These are phyloP conservation scores for Lepidium sativum DNA, from an alignment of 345 rosid genomes.

Conservation along the genomic window DNA sequence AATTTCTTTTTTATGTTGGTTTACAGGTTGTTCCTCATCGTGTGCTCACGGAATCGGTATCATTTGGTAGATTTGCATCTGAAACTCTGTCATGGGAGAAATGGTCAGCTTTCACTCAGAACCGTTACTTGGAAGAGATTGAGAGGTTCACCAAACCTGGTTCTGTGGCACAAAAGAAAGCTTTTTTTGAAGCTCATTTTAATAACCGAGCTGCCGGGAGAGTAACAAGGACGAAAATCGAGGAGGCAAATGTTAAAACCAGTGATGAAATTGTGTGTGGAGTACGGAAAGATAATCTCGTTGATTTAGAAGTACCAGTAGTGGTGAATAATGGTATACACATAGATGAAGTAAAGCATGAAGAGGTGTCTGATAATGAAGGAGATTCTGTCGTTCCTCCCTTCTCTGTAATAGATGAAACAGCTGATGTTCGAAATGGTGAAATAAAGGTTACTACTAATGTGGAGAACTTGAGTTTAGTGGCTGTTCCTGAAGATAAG, in stretches of 20 bases:
- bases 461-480: constrained; percentile 21
- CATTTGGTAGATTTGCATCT: constrained; percentile 81
- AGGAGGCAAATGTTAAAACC: constrained; percentile 23
- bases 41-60: constrained; percentile 63
- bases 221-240: constrained; percentile 30
- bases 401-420: constrained; percentile 1
- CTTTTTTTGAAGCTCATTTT: constrained; percentile 83
- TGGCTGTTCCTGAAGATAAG: constrained; percentile 19
- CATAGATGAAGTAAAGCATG: constrained; percentile 19
- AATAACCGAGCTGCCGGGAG: constrained; percentile 63
- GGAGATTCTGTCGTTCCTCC: constrained; percentile 15
- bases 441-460: constrained; percentile 7
- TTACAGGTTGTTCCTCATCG: constrained; percentile 55
- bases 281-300: not conserved
- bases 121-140: constrained; percentile 81
- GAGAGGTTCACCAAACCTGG: constrained; percentile 81
- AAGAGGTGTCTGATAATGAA: constrained; percentile 4
- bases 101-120: constrained; percentile 90
- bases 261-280: not conserved
- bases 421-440: constrained; percentile 1
- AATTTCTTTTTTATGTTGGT: too few species aligned
- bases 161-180: constrained; percentile 84
- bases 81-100: constrained; percentile 83
- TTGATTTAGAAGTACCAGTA: constrained; percentile 7
- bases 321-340: not conserved